A percentile compares a stretch with the other conserved stretches of the same genome.
These are phyloP conservation scores for Crucihimalaya himalaica DNA, from an alignment of 345 rosid species.

Conservation along the genomic window DNA sequence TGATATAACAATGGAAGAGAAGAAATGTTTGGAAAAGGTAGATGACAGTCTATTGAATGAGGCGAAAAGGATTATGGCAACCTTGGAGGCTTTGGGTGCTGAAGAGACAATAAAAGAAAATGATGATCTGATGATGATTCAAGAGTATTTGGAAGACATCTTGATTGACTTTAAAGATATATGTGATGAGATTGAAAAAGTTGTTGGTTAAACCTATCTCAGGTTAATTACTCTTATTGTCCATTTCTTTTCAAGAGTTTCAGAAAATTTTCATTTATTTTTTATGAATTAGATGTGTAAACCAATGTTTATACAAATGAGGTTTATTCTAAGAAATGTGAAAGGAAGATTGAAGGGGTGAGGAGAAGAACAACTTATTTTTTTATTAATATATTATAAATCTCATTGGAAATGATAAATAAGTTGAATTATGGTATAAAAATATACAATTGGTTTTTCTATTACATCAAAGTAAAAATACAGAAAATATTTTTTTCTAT, in stretches of 20 bases:
- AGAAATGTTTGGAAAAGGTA: neutral
- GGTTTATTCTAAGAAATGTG: neutral
- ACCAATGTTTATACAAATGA: neutral
- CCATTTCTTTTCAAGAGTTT: neutral
- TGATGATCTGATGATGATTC: neutral
- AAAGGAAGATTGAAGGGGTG: neutral
- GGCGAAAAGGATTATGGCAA: too few relatives aligned
- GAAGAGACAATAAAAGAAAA: neutral
- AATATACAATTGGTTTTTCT: too few relatives aligned
- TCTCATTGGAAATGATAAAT: neutral
- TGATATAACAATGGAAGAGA: neutral
- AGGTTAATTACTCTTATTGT: neutral
- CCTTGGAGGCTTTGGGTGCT: neutral
- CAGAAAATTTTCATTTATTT: too few relatives aligned
- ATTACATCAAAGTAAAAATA: too few relatives aligned
- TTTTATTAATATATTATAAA: neutral
- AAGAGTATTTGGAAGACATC: neutral
- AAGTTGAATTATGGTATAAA: neutral
- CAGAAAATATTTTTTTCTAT: too few relatives aligned
- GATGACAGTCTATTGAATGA: neutral
- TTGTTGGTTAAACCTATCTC: neutral
- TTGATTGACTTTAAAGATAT: neutral
- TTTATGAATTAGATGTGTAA: neutral
- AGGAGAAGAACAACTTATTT: neutral
- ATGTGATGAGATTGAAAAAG: neutral